Base-by-base conservation (phyloP, 495 filamentous ascomycete genomes). In the Hypoxylon fuscum region DNA sequence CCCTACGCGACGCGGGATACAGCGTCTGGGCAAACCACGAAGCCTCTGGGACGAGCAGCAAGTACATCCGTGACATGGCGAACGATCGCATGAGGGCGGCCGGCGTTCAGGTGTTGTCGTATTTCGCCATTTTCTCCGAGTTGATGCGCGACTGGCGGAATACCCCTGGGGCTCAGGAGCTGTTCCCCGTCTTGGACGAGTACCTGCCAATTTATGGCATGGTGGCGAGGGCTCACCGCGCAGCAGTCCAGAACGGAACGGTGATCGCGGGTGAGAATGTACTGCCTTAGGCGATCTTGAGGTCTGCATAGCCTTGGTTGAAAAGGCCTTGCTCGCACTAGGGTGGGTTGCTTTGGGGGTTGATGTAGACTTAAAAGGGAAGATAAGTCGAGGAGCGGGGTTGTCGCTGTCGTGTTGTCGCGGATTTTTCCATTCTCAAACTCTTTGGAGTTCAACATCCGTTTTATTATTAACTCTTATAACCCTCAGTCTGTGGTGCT, bases 71-170 rank as follows among this genome's bases (percentile, higher is more conserved):
- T 18, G 81, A 84, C 32, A 81, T 86, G 43, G 78, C 85, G 7
- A 92, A 92, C 68, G 73, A 79, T 20, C 81, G 88, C 9, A 89
- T 93, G 86, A 74, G 84, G 49, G 65, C 72, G 10, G 86, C 87
- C 0, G 90, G 90, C 6, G 90, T 92, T 7, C 84, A 88, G 8
- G 72, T 85, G 8, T 79, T 87, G 61, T 83, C 83, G 5, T 71
- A 87, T 51, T 92, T 92, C 55, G 81, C 74, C n/a, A 87, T 93
- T 62, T 74, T 85, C 5, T 79, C 80, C 64, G 89, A 92, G 69
- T 72, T 93, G 59, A 92, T 93, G 89, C 79, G 89, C 11, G 90
- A 93, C 74, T 92, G 90, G 90, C 78, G 89, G 17, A 77, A 81
- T 47, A 85, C 79, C 0, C 89, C 89, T n/a, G 90, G 89, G 10